phyloP scores from a whole-genome alignment of 768 basidiomycete genomes.

The Amanita rubescens region DNA sequence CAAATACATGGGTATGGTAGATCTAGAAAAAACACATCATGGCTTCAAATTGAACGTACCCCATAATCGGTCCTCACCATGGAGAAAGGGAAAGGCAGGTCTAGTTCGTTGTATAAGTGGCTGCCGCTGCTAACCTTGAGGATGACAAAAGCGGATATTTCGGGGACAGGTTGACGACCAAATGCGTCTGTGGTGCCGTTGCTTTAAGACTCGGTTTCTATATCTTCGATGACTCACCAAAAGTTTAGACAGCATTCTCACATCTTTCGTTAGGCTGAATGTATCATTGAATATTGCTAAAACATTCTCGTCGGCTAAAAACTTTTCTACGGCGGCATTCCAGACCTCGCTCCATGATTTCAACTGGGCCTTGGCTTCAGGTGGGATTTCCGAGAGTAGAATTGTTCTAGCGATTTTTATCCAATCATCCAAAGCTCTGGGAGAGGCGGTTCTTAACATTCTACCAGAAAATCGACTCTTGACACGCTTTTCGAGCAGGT shows the following conservation, averaged over 20 bases:
- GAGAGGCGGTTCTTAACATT: slow-evolving; percentile 70
- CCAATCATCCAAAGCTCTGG: slow-evolving; percentile 42
- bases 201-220: neutral
- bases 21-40: slow-evolving; percentile 32
- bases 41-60: neutral
- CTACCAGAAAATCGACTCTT: slow-evolving; percentile 96
- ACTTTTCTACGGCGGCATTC: slow-evolving; percentile 47
- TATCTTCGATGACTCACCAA: slow-evolving; percentile 39
- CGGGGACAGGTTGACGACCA: slow-evolving; percentile 39
- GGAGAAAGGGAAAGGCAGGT: slow-evolving; percentile 41
- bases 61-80: slow-evolving; percentile 35
- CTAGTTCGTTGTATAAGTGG: slow-evolving; percentile 51
- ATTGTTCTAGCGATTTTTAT: slow-evolving; percentile 38
- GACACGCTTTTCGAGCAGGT: slow-evolving; percentile 89
- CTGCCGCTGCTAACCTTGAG: slow-evolving; percentile 33
- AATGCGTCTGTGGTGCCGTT: slow-evolving; percentile 30
- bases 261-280: slow-evolving; percentile 53
- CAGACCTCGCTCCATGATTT: slow-evolving; percentile 57
- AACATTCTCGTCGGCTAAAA: slow-evolving; percentile 44
- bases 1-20: slow-evolving; percentile 76
- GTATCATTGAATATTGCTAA: slow-evolving; percentile 45
- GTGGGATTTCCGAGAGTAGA: slow-evolving; percentile 26
- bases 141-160: slow-evolving; percentile 47
- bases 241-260: slow-evolving; percentile 48
- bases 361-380: slow-evolving; percentile 14